Evolutionary conservation across 2,329 filamentous ascomycete genomes (phyloP), one percentile per base, ranked within the genome.

Genomic region (Hypoxylon sp.): DNA sequence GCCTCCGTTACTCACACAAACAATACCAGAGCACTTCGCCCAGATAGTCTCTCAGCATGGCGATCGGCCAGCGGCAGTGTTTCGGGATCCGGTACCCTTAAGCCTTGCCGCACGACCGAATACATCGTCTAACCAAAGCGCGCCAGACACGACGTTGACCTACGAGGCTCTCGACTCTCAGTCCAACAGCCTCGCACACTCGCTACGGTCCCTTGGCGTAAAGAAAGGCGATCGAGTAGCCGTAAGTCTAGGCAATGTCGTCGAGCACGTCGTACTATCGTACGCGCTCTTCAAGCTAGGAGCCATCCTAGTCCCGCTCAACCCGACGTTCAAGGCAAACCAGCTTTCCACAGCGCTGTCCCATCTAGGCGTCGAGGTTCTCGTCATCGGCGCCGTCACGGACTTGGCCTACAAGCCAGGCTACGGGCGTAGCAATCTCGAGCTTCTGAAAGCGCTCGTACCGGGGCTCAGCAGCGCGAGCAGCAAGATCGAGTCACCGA

Each of bases 251-350:
- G 93, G 93, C 11, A 97, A 96, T 71, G 87, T 85, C 30, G 76
- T 87, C 61, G 91, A 96, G 70, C 93, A 90, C 68, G 90, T 90
- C 2, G 86, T 87, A 38, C 80, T 94, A 13, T 93, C 88, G 4
- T 97, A 97, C 72, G 92, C 92, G 1, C 71, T 94, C 45, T 96
- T 93, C 77, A 97, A 97, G 72, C 80, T 97, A 7, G 94, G 94
- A n/a, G 93, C 90, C 16, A 83, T 97, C 40, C 77, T 97, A 56
- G 92, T 96, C n/a, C 94, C 93, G 0, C 74, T 97, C 16, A 97
- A 99, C 69, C 93, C 92, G 13, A 87, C 84, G 1, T 97, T 97
- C 77, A 96, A 91, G 61, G 78, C 83, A 3, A 71, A 76, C 4
- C 94, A 97, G 74, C 84, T 97, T 6, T 77, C 83, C 4, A 82